Percentiles rank a stretch among this genome's conserved stretches.
These are phyloP conservation scores for Ceratocystiopsis sp. DNA, from an alignment of 2,329 filamentous ascomycete genomes.

Conservation along the genomic window DNA sequence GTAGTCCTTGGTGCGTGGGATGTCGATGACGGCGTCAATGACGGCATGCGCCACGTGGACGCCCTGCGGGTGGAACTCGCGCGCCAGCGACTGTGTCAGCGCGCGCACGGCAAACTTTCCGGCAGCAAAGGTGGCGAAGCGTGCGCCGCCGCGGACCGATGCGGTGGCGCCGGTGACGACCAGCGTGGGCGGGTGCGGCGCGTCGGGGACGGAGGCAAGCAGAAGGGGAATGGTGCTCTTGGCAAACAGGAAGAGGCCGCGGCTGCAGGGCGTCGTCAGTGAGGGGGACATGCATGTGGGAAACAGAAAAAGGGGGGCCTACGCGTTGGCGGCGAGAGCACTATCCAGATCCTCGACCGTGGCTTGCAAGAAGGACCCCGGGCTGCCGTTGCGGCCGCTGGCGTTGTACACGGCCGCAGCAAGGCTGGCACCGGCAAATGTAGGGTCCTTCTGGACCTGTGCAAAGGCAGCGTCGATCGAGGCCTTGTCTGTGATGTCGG, in stretches of 20 bases:
- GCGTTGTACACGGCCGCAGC: conserved; percentile 59
- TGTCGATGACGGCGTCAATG: conserved; percentile 75
- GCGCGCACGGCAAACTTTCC: conserved; percentile 69
- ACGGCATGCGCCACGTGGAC: conserved; percentile 72
- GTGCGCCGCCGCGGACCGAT: conserved; percentile 53
- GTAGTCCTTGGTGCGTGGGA: conserved; percentile 45
- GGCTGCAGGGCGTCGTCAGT: conserved; percentile 19
- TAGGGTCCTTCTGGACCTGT: conserved; percentile 35
- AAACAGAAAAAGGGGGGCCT: conserved; percentile 11
- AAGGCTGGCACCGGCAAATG: conserved; percentile 32
- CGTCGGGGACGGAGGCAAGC: conserved; percentile 37
- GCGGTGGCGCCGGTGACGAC: conserved; percentile 83
- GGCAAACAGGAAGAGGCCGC: conserved; percentile 61
- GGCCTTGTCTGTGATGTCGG: conserved; percentile 40
- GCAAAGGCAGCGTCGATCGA: conserved; percentile 42
- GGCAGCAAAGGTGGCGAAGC: conserved; percentile 54
- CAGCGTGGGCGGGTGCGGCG: conserved; percentile 54
- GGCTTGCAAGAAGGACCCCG: conserved; percentile 43
- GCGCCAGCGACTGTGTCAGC: conserved; percentile 55
- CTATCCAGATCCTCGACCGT: conserved; percentile 29
- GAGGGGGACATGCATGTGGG: not conserved
- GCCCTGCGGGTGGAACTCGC: conserved; percentile 71
- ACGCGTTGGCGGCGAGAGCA: conserved; percentile 32
- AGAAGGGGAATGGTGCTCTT: conserved; percentile 55
- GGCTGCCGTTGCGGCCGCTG: conserved; percentile 27